These are phyloP conservation scores for Diaporthe destruens DNA, from an alignment of 2,329 filamentous ascomycete genomes.

Conservation along the genomic window DNA sequence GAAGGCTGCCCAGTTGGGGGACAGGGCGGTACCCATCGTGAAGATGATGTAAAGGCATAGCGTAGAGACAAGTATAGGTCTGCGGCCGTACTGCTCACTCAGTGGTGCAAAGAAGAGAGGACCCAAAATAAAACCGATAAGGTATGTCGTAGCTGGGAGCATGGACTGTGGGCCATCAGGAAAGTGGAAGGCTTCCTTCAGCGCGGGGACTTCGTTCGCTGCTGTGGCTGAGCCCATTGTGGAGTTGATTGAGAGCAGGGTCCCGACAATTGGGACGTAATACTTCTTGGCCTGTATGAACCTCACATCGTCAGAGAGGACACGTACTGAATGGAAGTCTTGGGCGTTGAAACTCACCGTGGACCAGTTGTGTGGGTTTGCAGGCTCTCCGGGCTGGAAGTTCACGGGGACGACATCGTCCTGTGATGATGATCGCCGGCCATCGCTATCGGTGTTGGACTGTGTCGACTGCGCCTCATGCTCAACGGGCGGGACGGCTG, in stretches of 20 bases:
- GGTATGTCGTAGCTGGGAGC: slow-evolving; percentile 46
- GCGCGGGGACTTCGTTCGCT: slow-evolving; percentile 45
- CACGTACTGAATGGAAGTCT: too few species aligned
- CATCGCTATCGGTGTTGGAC: slow-evolving; percentile 16
- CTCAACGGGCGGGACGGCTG: neutral
- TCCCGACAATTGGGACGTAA: slow-evolving; percentile 44
- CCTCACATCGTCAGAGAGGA: neutral
- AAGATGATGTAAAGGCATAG: slow-evolving; percentile 44
- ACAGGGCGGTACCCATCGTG: slow-evolving; percentile 43
- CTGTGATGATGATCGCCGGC: neutral
- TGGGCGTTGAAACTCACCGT: neutral
- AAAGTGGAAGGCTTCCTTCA: slow-evolving; percentile 43
- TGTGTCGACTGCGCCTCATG: slow-evolving; percentile 24
- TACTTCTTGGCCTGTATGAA: slow-evolving; percentile 42
- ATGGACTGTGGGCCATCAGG: slow-evolving; percentile 44
- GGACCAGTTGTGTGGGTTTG: slow-evolving; percentile 39
- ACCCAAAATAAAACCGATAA: slow-evolving; percentile 47
- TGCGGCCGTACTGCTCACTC: slow-evolving; percentile 46
- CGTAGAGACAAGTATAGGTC: slow-evolving; percentile 40
- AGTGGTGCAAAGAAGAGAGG: slow-evolving; percentile 48
- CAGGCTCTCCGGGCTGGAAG: slow-evolving; percentile 37
- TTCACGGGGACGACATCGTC: slow-evolving; percentile 29
- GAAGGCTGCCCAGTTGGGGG: slow-evolving; percentile 44
- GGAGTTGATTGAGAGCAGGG: slow-evolving; percentile 45
- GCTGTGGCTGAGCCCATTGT: slow-evolving; percentile 46